A percentile compares a stretch with the other conserved stretches of the same genome.
Conservation (phyloP, 2,329 filamentous ascomycete genomes). For the Drechslera avenae region DNA sequence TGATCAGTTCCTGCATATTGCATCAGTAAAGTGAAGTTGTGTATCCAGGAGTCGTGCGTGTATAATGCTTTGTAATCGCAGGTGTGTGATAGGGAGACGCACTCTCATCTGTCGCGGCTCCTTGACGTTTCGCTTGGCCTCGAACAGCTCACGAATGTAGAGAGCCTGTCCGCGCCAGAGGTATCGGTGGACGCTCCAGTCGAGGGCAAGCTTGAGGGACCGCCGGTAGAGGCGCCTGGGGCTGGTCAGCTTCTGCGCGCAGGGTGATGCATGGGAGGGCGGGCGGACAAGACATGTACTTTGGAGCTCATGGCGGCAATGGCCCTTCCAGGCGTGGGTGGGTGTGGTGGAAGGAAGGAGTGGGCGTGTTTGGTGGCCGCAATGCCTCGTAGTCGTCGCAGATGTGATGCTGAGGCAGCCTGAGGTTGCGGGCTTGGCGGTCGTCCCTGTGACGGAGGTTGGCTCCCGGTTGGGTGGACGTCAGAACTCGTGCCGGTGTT, state of each 20-base stretch:
- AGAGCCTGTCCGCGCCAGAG: slow-evolving; percentile 95
- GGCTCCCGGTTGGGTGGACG: slow-evolving; percentile 35
- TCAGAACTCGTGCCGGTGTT: slow-evolving; percentile 28
- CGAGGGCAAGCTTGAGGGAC: slow-evolving; percentile 87
- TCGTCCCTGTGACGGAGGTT: slow-evolving; percentile 30
- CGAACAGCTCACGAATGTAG: slow-evolving; percentile 93
- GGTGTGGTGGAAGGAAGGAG: slow-evolving; percentile 19
- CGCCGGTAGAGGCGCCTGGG: slow-evolving; percentile 80
- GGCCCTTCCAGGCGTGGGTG: slow-evolving; percentile 20
- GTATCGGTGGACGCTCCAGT: slow-evolving; percentile 92
- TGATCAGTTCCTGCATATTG: slow-evolving; percentile 70
- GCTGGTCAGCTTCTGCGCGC: slow-evolving; percentile 34
- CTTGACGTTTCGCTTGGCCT: slow-evolving; percentile 84
- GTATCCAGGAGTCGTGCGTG: background rate
- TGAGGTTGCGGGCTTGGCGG: slow-evolving; percentile 36
- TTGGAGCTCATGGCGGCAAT: slow-evolving; percentile 49
- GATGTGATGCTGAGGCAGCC: slow-evolving; percentile 19
- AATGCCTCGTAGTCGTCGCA: slow-evolving; percentile 35
- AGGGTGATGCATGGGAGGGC: slow-evolving; percentile 14
- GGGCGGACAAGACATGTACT: slow-evolving; percentile 44
- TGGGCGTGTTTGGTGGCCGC: slow-evolving; percentile 27
- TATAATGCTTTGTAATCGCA: background rate
- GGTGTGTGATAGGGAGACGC: slow-evolving; percentile 37
- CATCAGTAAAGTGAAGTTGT: slow-evolving; percentile 27
- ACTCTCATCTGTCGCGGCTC: slow-evolving; percentile 88